Percentiles rank a stretch among this genome's conserved stretches.
Evolutionary conservation across 495 filamentous ascomycete genomes (phyloP).

Genomic region (Corynascus novoguineensis): DNA sequence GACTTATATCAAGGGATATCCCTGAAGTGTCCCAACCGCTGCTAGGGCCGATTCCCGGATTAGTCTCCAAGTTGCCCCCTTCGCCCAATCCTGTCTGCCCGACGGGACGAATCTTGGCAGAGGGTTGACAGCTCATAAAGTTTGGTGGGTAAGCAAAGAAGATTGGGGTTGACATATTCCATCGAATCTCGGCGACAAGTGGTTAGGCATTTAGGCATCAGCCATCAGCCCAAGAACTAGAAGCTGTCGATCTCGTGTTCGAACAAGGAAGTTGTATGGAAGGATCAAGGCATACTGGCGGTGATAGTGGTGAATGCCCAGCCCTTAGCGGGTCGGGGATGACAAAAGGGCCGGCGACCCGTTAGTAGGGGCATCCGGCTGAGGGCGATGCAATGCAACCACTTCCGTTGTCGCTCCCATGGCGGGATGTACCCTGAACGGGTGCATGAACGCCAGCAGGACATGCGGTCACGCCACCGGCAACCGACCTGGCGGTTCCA

Average conservation of each 20-base stretch:
- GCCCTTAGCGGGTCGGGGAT: constrained; percentile 5
- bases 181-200: neutral
- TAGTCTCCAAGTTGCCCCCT: neutral
- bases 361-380: neutral
- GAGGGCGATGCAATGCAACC: constrained; percentile 13
- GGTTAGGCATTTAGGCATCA: neutral
- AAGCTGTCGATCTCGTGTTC: neutral
- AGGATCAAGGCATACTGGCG: neutral
- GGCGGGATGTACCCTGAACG: neutral
- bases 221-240: neutral
- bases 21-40: neutral
- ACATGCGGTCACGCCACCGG: constrained; percentile 7
- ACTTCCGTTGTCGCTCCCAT: constrained; percentile 3
- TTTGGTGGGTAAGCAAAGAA: neutral
- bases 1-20: neutral
- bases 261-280: constrained; percentile 9
- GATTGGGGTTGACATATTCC: neutral
- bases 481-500: constrained; percentile 17
- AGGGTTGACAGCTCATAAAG: neutral
- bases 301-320: neutral
- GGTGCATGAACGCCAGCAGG: neutral
- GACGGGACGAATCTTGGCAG: constrained; percentile 2
- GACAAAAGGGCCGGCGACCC: constrained; percentile 1
- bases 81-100: constrained; percentile 4
- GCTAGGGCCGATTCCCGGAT: constrained; percentile 2